Base-by-base conservation (phyloP, 768 basidiomycete genomes). In the Naganishia kalamii region DNA sequence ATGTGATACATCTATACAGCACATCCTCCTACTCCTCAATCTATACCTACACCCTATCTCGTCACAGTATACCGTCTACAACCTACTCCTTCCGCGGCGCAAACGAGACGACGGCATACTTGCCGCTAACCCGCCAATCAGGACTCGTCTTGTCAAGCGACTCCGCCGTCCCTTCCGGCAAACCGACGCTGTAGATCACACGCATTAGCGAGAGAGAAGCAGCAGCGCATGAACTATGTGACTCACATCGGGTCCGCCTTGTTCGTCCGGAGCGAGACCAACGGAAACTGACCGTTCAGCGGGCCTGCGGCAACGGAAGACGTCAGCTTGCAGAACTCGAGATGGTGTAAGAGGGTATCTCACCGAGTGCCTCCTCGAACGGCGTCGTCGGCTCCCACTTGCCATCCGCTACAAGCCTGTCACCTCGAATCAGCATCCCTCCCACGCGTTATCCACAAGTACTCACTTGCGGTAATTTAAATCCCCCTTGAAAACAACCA, bases 381-480 rank as follows among this genome's bases (percentile, higher is more conserved):
- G 88, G 79, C 0, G 89, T 90, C 60, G 85, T 86, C 0, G 86
- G 83, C 0, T 89, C 88, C 94, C 94, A 99, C 71, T 82, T 81
- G 30, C 92, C 81, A 74, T 99, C 94, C 4, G 89, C 89, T 0
- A 90, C 87, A 35, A 98, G 82, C 73, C 90, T 97, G 72, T n/a
- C 44, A 8, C 10, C 25, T 47, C 29, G 50, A 49, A 30, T 51
- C 25, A 50, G 10, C 3, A 37, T 3, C 19, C 21, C 15, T 37
- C 5, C 1, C 25, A 23, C 7, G 17, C 29, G 35, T 40, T 33
- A 37, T 13, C 6, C 8, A 7, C n/a, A 12, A 8, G 60, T 4
- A 73, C 88, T 50, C 70, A 92, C 90, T 92, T 93, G 75, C 91
- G 85, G 76, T 89, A 92, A 72, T 97, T 97, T 41, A 97, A 80